Conservation (phyloP, 2,329 filamentous ascomycete species). For the Tolypocladium capitatum region DNA sequence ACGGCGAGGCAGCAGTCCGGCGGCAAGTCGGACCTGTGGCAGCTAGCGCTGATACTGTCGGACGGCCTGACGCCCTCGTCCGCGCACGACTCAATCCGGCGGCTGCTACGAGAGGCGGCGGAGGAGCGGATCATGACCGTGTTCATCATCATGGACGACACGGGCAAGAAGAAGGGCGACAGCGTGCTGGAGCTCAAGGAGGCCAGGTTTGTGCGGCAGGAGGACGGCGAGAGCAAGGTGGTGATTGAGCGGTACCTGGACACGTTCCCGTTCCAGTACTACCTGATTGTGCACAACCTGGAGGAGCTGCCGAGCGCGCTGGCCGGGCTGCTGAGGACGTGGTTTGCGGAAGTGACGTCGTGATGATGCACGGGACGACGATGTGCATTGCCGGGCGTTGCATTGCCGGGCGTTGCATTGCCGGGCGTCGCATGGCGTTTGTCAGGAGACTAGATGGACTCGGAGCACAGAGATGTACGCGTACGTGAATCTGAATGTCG, state of each 20-base stretch:
- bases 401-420: slow-evolving; percentile 1
- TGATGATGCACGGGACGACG: too few species aligned
- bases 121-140: slow-evolving; percentile 97
- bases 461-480: neutral
- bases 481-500: neutral
- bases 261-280: slow-evolving; percentile 93
- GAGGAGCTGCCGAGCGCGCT: slow-evolving; percentile 81
- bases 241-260: slow-evolving; percentile 87
- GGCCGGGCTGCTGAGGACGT: slow-evolving; percentile 79
- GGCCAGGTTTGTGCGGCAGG: slow-evolving; percentile 63
- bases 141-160: slow-evolving; percentile 85
- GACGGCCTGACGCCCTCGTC: slow-evolving; percentile 78
- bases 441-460: neutral
- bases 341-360: slow-evolving; percentile 66
- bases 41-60: slow-evolving; percentile 82
- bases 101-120: slow-evolving; percentile 73
- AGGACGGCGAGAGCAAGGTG: slow-evolving; percentile 48
- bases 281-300: slow-evolving; percentile 84
- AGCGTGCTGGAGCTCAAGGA: slow-evolving; percentile 82
- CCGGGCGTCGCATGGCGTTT: neutral
- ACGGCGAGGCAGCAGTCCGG: slow-evolving; percentile 53
- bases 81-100: slow-evolving; percentile 69
- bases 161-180: slow-evolving; percentile 31
- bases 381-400: slow-evolving; percentile 1
- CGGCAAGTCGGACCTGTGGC: slow-evolving; percentile 66